These are phyloP conservation scores for Trichopus zeylanicus DNA, from an alignment of 116 monocot genomes.

Conservation along the genomic window DNA sequence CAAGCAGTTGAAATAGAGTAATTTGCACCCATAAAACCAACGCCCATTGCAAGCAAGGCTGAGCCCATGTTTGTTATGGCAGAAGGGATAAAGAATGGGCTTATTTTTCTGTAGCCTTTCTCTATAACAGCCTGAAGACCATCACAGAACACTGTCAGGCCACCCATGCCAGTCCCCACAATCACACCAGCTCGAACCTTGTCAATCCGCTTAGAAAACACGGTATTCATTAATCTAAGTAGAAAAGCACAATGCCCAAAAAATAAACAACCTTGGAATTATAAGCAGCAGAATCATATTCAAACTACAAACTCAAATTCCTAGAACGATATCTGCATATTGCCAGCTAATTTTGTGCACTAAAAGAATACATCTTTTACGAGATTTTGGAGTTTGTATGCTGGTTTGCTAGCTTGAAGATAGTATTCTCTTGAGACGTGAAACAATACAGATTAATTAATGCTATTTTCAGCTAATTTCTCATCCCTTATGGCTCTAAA, in stretches of 20 bases:
- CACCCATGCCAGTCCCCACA: constrained; percentile 97
- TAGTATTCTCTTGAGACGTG: too few relatives aligned
- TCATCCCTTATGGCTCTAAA: too few relatives aligned
- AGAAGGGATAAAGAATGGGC: constrained; percentile 94
- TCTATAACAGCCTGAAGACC: constrained; percentile 92
- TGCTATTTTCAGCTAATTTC: too few relatives aligned
- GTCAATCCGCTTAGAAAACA: constrained; percentile 53
- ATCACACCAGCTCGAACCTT: constrained; percentile 91
- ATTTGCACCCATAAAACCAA: constrained; percentile 97
- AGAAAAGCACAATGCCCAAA: not conserved
- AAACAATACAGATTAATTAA: too few relatives aligned
- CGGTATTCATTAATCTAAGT: not conserved
- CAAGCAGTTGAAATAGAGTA: constrained; percentile 99
- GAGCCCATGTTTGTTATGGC: constrained; percentile 97
- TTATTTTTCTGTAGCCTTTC: constrained; percentile 90
- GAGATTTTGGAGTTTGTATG: too few relatives aligned
- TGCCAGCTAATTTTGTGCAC: too few relatives aligned
- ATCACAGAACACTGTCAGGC: constrained; percentile 80
- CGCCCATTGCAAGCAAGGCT: constrained; percentile 93
- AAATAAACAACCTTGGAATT: too few relatives aligned
- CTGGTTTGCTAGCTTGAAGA: too few relatives aligned
- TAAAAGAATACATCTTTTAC: too few relatives aligned
- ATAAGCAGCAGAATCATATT: too few relatives aligned
- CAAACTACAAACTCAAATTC: too few relatives aligned
- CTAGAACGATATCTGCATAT: too few relatives aligned